Percentiles rank a stretch among this genome's conserved stretches.
Conservation (phyloP, 2,329 filamentous ascomycete genomes). For the Penicillium sp. region DNA sequence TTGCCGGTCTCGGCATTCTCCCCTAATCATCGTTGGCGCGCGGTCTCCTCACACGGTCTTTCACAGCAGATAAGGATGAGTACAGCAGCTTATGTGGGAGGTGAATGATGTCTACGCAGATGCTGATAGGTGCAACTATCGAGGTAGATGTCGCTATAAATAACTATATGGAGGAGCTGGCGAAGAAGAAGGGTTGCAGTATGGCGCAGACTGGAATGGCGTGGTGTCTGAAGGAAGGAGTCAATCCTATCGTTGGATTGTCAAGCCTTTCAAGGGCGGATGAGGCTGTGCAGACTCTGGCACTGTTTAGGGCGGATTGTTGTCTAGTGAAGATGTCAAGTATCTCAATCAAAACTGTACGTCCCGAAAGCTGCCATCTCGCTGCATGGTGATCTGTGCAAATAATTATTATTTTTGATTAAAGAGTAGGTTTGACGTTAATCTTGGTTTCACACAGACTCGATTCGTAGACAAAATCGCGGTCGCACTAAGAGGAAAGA, state of each 20-base stretch:
- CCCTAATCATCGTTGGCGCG: conserved; percentile 33
- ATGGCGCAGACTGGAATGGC: conserved; percentile 25
- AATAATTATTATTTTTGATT: too few species aligned
- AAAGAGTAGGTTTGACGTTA: not conserved
- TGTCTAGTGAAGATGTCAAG: not conserved
- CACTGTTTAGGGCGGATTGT: not conserved
- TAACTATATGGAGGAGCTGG: conserved; percentile 15
- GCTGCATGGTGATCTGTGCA: not conserved
- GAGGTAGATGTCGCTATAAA: conserved; percentile 17
- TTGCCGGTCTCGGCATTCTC: conserved; percentile 50
- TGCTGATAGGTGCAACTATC: conserved; percentile 8
- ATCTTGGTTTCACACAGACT: not conserved
- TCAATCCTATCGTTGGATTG: not conserved
- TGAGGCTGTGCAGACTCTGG: not conserved
- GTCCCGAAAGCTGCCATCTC: not conserved
- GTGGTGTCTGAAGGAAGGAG: conserved; percentile 10
- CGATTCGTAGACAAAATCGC: not conserved
- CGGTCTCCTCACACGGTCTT: conserved; percentile 30
- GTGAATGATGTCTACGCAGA: too few species aligned
- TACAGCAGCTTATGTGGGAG: too few species aligned
- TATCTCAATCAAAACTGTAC: not conserved
- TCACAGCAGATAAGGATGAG: too few species aligned
- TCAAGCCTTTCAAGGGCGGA: not conserved
- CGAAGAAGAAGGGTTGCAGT: conserved; percentile 12
- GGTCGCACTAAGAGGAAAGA: not conserved